phyloP scores from a whole-genome alignment of 129 eudicot genomes.

The Chrysanthemum makinoi region DNA sequence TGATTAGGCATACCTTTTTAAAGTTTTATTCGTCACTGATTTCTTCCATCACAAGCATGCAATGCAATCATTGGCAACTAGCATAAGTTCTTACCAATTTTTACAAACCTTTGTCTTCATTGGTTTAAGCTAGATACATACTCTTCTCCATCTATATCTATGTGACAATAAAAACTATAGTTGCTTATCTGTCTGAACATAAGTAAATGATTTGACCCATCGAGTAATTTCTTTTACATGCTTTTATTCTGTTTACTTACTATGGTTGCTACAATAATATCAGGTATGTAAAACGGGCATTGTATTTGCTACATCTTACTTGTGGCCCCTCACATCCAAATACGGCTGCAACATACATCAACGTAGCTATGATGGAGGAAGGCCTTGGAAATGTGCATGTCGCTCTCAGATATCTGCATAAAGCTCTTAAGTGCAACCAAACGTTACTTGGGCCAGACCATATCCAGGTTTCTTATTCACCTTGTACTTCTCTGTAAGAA shows the following conservation, averaged over 20 bases:
- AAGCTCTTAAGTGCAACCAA: constrained; percentile 98
- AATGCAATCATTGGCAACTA: not conserved
- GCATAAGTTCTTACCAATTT: not conserved
- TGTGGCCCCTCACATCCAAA: constrained; percentile 99
- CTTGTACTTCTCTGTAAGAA: not conserved
- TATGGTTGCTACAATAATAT: constrained; percentile 5
- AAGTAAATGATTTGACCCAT: too few species aligned
- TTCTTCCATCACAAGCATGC: not conserved
- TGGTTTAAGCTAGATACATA: too few species aligned
- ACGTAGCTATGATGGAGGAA: constrained; percentile 99
- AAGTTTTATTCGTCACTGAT: not conserved
- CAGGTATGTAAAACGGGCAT: constrained; percentile 95
- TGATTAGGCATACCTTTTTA: too few species aligned
- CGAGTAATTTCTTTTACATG: too few species aligned
- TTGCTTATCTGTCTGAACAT: too few species aligned
- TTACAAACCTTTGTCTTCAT: too few species aligned
- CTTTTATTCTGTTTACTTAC: constrained; percentile 1
- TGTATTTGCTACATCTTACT: constrained; percentile 87
- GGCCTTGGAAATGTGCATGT: constrained; percentile 98
- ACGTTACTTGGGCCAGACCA: constrained; percentile 97
- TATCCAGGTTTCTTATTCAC: constrained; percentile 66
- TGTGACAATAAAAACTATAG: too few species aligned
- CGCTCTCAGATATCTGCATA: constrained; percentile 96
- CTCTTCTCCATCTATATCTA: too few species aligned
- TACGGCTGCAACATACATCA: constrained; percentile 98